Conservation (phyloP, 805 yeast species). For the Naumovozyma castellii region DNA sequence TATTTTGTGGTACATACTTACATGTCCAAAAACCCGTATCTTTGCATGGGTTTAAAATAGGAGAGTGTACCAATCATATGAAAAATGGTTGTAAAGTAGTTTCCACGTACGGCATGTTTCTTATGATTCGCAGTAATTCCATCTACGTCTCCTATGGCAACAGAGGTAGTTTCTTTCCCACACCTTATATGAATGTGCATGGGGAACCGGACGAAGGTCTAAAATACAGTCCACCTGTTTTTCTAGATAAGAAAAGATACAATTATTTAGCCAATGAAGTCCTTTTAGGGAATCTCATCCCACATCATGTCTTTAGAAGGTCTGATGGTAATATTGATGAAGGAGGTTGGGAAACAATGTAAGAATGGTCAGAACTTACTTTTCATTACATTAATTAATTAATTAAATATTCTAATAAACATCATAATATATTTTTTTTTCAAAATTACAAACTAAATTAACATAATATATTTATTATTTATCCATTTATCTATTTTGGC, state of each 20-base stretch:
- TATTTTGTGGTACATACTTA: slow-evolving; percentile 66
- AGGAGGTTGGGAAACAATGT: slow-evolving; percentile 84
- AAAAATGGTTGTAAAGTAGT: slow-evolving; percentile 42
- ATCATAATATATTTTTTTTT: not conserved
- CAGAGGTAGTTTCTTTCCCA: slow-evolving; percentile 67
- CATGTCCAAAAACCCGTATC: slow-evolving; percentile 52
- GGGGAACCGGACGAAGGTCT: slow-evolving; percentile 76
- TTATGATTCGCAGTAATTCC: slow-evolving; percentile 24
- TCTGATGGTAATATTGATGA: slow-evolving; percentile 72
- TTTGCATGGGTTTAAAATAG: slow-evolving; percentile 41
- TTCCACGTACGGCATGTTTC: slow-evolving; percentile 20
- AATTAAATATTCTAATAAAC: slow-evolving; percentile 1
- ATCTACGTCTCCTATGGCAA: slow-evolving; percentile 49
- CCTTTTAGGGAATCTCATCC: slow-evolving; percentile 73
- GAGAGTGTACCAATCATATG: slow-evolving; percentile 74
- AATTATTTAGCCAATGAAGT: slow-evolving; percentile 53
- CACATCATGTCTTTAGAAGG: slow-evolving; percentile 67
- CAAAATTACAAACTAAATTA: not conserved
- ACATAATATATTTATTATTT: not conserved
- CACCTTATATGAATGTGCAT: slow-evolving; percentile 78
- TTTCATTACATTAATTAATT: not conserved
- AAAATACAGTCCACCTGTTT: slow-evolving; percentile 63
- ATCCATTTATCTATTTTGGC: too few relatives aligned
- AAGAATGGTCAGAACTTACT: not conserved
- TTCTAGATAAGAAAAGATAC: slow-evolving; percentile 51